Conservation (phyloP, 768 basidiomycete genomes). For the Amanita polypyramis region DNA sequence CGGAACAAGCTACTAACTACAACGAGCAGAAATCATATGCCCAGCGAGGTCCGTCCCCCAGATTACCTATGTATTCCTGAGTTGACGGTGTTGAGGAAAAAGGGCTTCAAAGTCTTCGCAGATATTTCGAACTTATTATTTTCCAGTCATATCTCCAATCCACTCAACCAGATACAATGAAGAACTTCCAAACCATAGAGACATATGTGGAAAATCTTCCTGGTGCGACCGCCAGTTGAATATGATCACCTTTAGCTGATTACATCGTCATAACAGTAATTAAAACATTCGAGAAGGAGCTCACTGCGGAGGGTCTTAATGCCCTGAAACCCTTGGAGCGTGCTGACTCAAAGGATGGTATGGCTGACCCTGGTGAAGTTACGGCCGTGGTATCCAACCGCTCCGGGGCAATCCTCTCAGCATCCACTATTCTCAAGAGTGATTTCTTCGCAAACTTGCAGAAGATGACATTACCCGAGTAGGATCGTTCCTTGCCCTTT, state of each 20-base stretch:
- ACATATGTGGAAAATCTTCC: constrained; percentile 77
- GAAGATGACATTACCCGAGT: constrained; percentile 96
- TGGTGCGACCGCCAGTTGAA: constrained; percentile 32
- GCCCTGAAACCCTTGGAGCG: constrained; percentile 77
- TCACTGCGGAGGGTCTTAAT: constrained; percentile 66
- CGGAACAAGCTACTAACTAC: constrained; percentile 70
- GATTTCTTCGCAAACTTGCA: constrained; percentile 92
- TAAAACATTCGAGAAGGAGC: constrained; percentile 89
- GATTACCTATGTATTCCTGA: not conserved
- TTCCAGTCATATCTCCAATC: constrained; percentile 88
- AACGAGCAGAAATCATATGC: constrained; percentile 54
- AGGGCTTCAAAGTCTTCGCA: constrained; percentile 74
- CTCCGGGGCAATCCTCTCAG: constrained; percentile 77
- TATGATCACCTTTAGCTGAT: not conserved
- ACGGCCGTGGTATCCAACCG: constrained; percentile 77
- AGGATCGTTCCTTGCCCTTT: constrained; percentile 15
- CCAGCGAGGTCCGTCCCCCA: constrained; percentile 46
- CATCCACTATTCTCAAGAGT: constrained; percentile 89
- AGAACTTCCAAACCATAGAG: constrained; percentile 68
- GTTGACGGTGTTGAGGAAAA: not conserved
- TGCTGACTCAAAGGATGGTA: constrained; percentile 50
- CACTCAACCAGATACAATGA: constrained; percentile 68
- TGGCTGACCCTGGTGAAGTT: constrained; percentile 87
- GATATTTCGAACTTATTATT: constrained; percentile 78
- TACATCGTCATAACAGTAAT: constrained; percentile 46